Evolutionary conservation across 2,329 filamentous ascomycete species (phyloP).

Genomic region (Colletotrichum higginsianum): DNA sequence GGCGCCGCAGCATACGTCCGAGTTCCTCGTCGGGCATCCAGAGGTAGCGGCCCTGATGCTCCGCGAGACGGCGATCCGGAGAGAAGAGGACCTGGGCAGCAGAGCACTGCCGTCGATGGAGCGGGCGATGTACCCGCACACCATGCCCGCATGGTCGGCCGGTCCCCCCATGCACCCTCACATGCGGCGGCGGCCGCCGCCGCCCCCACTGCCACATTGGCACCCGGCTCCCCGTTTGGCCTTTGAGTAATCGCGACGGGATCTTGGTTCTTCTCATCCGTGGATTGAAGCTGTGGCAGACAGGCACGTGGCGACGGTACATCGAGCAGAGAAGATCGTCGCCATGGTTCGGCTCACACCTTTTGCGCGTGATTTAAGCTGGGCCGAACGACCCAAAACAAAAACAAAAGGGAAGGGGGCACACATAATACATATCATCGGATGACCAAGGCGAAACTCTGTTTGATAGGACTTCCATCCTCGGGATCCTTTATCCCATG

Average conservation of each 20-base stretch:
- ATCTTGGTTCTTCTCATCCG: background rate
- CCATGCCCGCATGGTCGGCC: constrained; percentile 26
- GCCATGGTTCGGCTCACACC: background rate
- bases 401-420: background rate
- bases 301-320: background rate
- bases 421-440: background rate
- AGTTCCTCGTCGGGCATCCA: constrained; percentile 61
- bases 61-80: constrained; percentile 60
- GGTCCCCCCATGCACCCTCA: constrained; percentile 35
- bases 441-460: constrained; percentile 19
- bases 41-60: constrained; percentile 63
- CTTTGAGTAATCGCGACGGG: background rate
- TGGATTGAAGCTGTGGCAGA: background rate
- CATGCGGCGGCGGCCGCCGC: constrained; percentile 35
- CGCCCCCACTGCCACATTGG: constrained; percentile 37
- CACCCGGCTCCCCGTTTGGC: constrained; percentile 27
- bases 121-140: constrained; percentile 29
- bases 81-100: constrained; percentile 56
- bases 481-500: background rate
- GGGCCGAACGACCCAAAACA: background rate
- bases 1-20: constrained; percentile 56
- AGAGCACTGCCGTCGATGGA: constrained; percentile 63
- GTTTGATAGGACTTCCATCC: constrained; percentile 20
- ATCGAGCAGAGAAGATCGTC: background rate
- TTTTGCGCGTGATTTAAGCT: background rate